Percentiles rank a stretch among this genome's conserved stretches.
Evolutionary conservation across 2,329 filamentous ascomycete genomes (phyloP).

Genomic region (Diaporthe vaccinii): DNA sequence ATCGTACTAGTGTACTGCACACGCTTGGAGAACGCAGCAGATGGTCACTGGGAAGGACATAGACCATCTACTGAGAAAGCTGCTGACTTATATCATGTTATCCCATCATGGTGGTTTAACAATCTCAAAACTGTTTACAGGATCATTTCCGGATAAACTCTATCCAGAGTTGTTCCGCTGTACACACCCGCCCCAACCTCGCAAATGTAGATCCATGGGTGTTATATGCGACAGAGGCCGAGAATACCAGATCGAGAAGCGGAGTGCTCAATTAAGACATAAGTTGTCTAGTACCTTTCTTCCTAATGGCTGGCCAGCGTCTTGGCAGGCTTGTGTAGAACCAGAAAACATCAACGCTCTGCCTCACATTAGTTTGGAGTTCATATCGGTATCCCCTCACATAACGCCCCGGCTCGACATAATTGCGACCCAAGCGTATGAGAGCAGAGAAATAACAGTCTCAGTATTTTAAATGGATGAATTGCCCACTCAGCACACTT

Average conservation of each 20-base stretch:
- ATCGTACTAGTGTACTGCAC: neutral
- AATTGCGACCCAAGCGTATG: neutral
- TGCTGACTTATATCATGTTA: neutral
- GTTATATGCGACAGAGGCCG: constrained; percentile 1
- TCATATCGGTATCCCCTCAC: neutral
- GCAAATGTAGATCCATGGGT: constrained; percentile 11
- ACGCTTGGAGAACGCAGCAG: neutral
- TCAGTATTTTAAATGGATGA: neutral
- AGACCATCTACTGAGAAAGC: too few species aligned
- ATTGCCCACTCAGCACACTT: neutral
- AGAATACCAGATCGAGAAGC: constrained; percentile 19
- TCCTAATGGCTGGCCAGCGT: constrained; percentile 15
- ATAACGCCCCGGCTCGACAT: neutral
- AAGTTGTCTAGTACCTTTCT: constrained; percentile 1
- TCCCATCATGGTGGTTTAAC: neutral
- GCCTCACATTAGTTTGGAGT: neutral
- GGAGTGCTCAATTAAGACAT: neutral
- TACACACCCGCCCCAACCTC: neutral
- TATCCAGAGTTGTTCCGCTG: constrained; percentile 4
- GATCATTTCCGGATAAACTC: constrained; percentile 16
- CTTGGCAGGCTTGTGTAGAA: constrained; percentile 7
- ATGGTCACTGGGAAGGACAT: neutral
- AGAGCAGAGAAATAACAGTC: neutral
- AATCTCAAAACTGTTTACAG: neutral
- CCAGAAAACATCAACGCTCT: neutral